A percentile compares a stretch with the other conserved stretches of the same genome.
Conservation (phyloP, 805 yeast genomes). For the Starmerella roubikii region DNA sequence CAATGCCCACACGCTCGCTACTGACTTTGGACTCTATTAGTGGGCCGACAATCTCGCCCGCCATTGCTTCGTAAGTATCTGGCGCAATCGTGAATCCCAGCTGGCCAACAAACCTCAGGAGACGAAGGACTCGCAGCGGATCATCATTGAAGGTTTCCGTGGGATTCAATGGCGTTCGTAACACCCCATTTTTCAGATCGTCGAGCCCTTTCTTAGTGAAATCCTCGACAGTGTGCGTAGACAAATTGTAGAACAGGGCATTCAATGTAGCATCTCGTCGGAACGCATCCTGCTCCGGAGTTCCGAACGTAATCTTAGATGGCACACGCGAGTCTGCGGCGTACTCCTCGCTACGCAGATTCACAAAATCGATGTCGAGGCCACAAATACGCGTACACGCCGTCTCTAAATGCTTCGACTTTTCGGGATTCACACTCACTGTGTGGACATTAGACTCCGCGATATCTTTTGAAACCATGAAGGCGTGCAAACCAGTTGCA, state of each 20-base stretch:
- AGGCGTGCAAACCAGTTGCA: slow-evolving; percentile 52
- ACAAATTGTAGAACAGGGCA: slow-evolving; percentile 77
- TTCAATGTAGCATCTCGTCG: slow-evolving; percentile 93
- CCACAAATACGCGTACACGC: slow-evolving; percentile 81
- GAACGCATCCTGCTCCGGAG: slow-evolving; percentile 80
- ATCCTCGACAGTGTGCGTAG: slow-evolving; percentile 62
- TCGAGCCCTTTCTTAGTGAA: slow-evolving; percentile 61
- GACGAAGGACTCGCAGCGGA: slow-evolving; percentile 76
- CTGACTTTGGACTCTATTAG: slow-evolving; percentile 65
- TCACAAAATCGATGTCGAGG: slow-evolving; percentile 86
- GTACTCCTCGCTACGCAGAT: slow-evolving; percentile 75
- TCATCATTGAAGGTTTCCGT: slow-evolving; percentile 80
- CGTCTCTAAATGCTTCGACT: slow-evolving; percentile 91
- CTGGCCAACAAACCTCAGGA: slow-evolving; percentile 74
- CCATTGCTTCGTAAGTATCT: slow-evolving; percentile 51
- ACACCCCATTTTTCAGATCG: slow-evolving; percentile 55
- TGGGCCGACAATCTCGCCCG: slow-evolving; percentile 37
- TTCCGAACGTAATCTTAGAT: slow-evolving; percentile 54
- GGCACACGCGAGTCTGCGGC: slow-evolving; percentile 77
- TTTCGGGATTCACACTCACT: slow-evolving; percentile 85
- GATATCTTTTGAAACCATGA: slow-evolving; percentile 22
- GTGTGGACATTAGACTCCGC: slow-evolving; percentile 42
- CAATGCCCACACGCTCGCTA: slow-evolving; percentile 80
- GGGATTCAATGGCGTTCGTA: slow-evolving; percentile 83
- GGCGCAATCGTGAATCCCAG: slow-evolving; percentile 54